Evolutionary conservation across 2,329 filamentous ascomycete species (phyloP), one percentile per base, ranked within the genome.

Genomic region (Aspergillus chevalieri): DNA sequence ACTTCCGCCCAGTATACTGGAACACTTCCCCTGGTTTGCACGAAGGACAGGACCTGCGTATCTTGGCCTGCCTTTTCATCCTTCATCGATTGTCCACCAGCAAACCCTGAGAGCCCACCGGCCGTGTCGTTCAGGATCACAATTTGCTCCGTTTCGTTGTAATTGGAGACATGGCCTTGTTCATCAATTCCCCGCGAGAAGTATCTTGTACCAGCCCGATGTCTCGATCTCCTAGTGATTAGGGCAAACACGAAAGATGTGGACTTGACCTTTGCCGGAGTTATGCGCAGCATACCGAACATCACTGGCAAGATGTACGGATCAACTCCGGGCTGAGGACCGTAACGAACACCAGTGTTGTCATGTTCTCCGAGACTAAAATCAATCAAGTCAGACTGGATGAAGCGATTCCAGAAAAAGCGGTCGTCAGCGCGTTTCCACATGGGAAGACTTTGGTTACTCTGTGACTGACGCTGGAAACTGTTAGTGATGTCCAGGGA

Each of bases 361-460:
- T 72, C 71, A 45, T 71, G 69, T 22, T 70, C 66, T 2, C 81
- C 81, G 28, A 77, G 81, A 53, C 92, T 84, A 66, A 95, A 95
- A 67, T 95, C 84, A 63, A 97, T 95, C 51, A 98, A 73, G 63
- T 96, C 90, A 6, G 87, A 86, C 67, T 92, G 89, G 44, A 97
- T 80, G 69, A 95, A 94, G 56, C 86, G 85, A 72, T 98, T 98
- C 89, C 92, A 98, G 77, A 96, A 98, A 78, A 98, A 98, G 56
- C 93, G 89, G 67, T 97, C 91, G 69, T 98, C 93, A 55, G 92
- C 86, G 59, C 90, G 80, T 76, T 87, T 85, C 93, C 93, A 98
- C 50, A 97, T 73, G 10, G 93, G 91, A 48, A 79, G 75, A 14
- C 80, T 80, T 49, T 76, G 73, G 66, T 95, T 83, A 56, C 83